These are phyloP conservation scores for Xerocomus nothofagi DNA, from an alignment of 1,284 basidiomycete species.

Conservation along the genomic window DNA sequence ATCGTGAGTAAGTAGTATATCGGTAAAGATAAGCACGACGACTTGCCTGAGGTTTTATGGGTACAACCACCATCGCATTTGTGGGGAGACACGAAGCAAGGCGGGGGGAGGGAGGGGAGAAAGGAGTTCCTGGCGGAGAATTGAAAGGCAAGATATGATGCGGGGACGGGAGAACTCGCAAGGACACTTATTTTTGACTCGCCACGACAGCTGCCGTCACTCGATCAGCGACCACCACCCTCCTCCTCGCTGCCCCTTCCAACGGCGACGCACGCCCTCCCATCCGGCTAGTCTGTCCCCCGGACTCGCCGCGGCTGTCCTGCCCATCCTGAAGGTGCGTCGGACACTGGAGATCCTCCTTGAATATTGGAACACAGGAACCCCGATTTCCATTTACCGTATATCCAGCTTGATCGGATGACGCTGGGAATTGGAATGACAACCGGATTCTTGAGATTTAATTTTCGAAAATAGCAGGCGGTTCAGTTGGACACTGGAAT, in stretches of 20 bases:
- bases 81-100: not conserved
- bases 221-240: slow-evolving; percentile 14
- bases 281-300: too few species aligned
- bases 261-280: not conserved
- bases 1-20: not conserved
- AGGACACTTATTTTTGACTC: slow-evolving; percentile 17
- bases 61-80: slow-evolving; percentile 23
- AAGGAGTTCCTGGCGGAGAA: not conserved
- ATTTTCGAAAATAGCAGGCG: not conserved
- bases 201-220: slow-evolving; percentile 18
- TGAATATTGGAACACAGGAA: not conserved
- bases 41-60: slow-evolving; percentile 16
- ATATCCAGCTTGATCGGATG: not conserved
- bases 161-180: slow-evolving; percentile 16
- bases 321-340: not conserved
- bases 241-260: not conserved
- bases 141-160: slow-evolving; percentile 16
- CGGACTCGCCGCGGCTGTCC: not conserved
- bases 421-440: slow-evolving; percentile 1
- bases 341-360: not conserved
- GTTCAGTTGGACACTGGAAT: not conserved
- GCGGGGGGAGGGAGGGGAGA: not conserved
- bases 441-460: not conserved
- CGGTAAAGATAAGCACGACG: not conserved
- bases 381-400: not conserved